Conservation (phyloP, 768 basidiomycete genomes). For the Albatrellus ellisii region DNA sequence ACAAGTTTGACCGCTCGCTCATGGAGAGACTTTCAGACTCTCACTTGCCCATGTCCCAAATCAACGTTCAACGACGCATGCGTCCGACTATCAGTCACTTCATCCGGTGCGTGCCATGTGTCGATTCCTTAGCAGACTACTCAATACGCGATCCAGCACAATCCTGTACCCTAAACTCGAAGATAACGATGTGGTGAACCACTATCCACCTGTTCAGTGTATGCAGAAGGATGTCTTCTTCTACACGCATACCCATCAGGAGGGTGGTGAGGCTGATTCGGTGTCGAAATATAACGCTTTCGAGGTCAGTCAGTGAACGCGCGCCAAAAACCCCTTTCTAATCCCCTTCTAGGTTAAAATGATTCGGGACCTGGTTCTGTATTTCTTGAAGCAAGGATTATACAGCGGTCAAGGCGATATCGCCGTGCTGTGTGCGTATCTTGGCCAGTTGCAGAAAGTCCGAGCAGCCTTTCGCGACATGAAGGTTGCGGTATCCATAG, state of each 20-base stretch:
- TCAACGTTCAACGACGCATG: conserved; percentile 68
- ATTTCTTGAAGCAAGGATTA: conserved; percentile 38
- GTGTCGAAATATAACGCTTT: conserved; percentile 52
- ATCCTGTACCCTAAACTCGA: conserved; percentile 49
- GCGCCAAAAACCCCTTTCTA: too few relatives aligned
- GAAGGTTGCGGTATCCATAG: conserved; percentile 50
- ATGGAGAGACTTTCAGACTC: conserved; percentile 58
- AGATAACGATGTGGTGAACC: conserved; percentile 38
- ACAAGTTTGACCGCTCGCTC: conserved; percentile 50
- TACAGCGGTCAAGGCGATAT: conserved; percentile 37
- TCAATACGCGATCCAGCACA: conserved; percentile 21
- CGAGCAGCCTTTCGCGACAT: conserved; percentile 25
- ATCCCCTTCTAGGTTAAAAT: conserved; percentile 21
- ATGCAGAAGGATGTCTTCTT: conserved; percentile 56
- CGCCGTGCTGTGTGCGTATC: conserved; percentile 40
- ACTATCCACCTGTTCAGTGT: conserved; percentile 46
- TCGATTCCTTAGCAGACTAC: neutral
- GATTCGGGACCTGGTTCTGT: conserved; percentile 39
- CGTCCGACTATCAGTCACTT: conserved; percentile 52
- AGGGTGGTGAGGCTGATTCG: conserved; percentile 50
- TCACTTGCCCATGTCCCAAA: conserved; percentile 52
- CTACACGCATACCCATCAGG: conserved; percentile 44
- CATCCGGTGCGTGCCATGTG: conserved; percentile 28
- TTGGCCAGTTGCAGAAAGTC: conserved; percentile 35
- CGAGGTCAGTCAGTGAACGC: too few relatives aligned